Evolutionary conservation across 2,329 filamentous ascomycete genomes (phyloP).

Genomic region (Pseudocercospora ulei): DNA sequence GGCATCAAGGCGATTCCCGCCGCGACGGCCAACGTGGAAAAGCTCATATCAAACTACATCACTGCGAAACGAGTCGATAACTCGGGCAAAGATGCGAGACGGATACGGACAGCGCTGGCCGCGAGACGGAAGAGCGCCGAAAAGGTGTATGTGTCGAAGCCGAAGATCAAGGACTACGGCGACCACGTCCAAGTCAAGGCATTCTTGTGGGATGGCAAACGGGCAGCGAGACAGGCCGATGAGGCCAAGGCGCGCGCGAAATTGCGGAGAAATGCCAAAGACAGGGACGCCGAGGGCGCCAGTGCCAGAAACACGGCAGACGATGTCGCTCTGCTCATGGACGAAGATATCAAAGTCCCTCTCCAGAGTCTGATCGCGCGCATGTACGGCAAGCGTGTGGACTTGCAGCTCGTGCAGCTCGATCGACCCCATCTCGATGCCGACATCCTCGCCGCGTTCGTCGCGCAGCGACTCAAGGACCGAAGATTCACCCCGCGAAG

Average conservation of each 20-base stretch:
- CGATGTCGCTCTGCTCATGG: constrained; percentile 15
- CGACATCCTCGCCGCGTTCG: constrained; percentile 29
- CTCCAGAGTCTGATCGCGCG: constrained; percentile 17
- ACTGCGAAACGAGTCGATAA: constrained; percentile 22
- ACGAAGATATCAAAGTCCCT: constrained; percentile 15
- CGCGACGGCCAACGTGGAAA: constrained; percentile 22
- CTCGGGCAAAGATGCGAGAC: constrained; percentile 18
- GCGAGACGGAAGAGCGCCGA: constrained; percentile 21
- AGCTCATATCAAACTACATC: constrained; percentile 24
- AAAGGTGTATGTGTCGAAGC: constrained; percentile 24
- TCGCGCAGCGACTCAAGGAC: constrained; percentile 27
- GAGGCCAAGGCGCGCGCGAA: neutral
- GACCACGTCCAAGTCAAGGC: constrained; percentile 23
- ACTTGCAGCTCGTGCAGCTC: constrained; percentile 28
- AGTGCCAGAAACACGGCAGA: constrained; percentile 1
- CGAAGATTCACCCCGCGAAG: constrained; percentile 26
- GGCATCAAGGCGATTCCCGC: constrained; percentile 22
- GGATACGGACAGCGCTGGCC: constrained; percentile 21
- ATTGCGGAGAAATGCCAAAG: neutral
- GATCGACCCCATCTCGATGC: constrained; percentile 29
- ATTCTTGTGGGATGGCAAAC: constrained; percentile 23
- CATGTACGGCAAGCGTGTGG: constrained; percentile 30
- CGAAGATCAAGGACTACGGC: constrained; percentile 26
- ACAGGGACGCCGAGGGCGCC: neutral
- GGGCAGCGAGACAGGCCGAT: constrained; percentile 6